Base-by-base conservation (phyloP, 148 eudicot species). In the Amaranthus palmeri region DNA sequence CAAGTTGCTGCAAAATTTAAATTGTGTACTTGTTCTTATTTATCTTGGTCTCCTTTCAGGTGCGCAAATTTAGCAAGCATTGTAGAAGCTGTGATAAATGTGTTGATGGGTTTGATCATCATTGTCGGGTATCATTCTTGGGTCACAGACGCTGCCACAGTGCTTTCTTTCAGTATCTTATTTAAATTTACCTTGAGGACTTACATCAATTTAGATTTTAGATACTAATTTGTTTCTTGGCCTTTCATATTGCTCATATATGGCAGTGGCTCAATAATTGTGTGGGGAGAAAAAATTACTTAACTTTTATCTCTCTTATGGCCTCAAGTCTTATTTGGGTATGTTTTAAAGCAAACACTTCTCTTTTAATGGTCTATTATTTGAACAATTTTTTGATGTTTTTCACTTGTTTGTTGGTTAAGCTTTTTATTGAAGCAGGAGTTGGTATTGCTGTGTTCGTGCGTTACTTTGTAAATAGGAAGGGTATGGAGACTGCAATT, bases 11-110 rank as follows among this genome's bases (percentile, higher is more conserved):
- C 65, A 54, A 5, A 44, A 78, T 62, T 14, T 55, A 52, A 46
- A 64, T 52, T 60, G 18, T 50, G 41, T n/a, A 42, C 69, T 18
- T 40, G 51, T 70, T 50, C n/a, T 50, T 43, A 58, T 58, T 68
- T 36, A 65, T 61, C 51, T 42, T 12, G 43, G 70, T 54, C 75
- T 55, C 65, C 49, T 63, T 83, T 71, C 88, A 95, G 99, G 99
- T 96, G 53, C 91, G 96, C 79, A 92, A 90, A 73, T 90, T 85
- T 84, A 96, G 99, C 83, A 96, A 96, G 79, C 99, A 96, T 72
- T 96, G 99, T 76, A 85, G 99, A 84, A 96, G 99, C 73, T 96
- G 99, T 83, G 96, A 96, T 80, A 96, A 96, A 85, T 96, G 99
- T 75, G 97, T 96, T 42, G 97, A 96, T 84, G 96, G 89, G 74